Conservation (phyloP, 345 rosid species). For the Ailanthus altissimus region DNA sequence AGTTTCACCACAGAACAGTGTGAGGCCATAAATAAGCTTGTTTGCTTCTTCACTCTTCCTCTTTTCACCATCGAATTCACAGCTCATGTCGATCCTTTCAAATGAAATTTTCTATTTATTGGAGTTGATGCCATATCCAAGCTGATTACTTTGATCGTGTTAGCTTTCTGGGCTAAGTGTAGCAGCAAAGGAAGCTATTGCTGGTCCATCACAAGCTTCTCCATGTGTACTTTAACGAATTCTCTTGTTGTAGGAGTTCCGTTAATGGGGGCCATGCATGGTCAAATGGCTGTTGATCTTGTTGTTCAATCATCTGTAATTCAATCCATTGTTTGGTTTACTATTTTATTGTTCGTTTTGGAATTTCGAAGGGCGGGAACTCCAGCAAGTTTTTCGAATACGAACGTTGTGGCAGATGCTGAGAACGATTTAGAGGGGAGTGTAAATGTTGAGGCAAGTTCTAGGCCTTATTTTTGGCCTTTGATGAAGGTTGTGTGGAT, state of each 20-base stretch:
- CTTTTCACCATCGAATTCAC: constrained; percentile 78
- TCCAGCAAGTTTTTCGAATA: constrained; percentile 22
- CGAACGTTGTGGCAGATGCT: neutral
- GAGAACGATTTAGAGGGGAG: constrained; percentile 41
- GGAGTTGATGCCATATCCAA: constrained; percentile 72
- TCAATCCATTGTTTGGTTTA: constrained; percentile 76
- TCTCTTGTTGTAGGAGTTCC: constrained; percentile 80
- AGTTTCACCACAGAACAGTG: constrained; percentile 72
- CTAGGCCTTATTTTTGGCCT: constrained; percentile 43
- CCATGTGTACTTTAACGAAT: constrained; percentile 68
- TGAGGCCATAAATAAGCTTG: constrained; percentile 71
- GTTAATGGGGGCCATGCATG: constrained; percentile 70
- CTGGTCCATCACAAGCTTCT: constrained; percentile 87
- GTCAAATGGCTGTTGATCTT: constrained; percentile 65
- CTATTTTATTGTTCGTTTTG: constrained; percentile 66
- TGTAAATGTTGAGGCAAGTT: constrained; percentile 9
- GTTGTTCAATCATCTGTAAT: constrained; percentile 68
- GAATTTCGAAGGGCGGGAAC: constrained; percentile 55
- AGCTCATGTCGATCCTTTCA: constrained; percentile 64
- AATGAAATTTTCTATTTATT: constrained; percentile 66
- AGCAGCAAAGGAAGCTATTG: constrained; percentile 64
- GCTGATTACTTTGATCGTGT: constrained; percentile 46
- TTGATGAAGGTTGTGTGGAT: constrained; percentile 56
- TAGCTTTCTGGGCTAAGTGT: constrained; percentile 66
- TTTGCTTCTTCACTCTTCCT: constrained; percentile 83